Conservation (phyloP, 2,329 filamentous ascomycete genomes). For the Stemphylium lycopersici region DNA sequence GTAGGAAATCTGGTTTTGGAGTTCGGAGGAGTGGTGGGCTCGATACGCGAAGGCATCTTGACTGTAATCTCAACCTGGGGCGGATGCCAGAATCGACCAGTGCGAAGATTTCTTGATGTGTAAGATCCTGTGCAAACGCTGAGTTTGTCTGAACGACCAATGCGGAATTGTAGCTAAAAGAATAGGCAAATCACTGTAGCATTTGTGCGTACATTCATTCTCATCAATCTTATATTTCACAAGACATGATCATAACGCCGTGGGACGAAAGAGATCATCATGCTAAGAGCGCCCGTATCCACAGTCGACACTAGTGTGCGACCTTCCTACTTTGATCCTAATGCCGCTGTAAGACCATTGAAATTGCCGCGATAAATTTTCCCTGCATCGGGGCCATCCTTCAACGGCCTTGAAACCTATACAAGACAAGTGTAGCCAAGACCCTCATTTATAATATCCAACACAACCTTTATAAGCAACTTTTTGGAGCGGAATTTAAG, state of each 20-base stretch:
- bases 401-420: not conserved
- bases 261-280: not conserved
- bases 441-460: not conserved
- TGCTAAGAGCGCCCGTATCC: not conserved
- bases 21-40: not conserved
- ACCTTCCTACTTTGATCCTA: not conserved
- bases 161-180: not conserved
- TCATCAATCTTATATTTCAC: not conserved
- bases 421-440: not conserved
- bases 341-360: not conserved
- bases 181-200: not conserved
- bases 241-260: not conserved
- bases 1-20: not conserved
- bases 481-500: not conserved
- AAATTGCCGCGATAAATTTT: not conserved
- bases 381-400: not conserved
- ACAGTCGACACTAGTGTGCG: not conserved
- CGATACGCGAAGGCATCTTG: conserved; percentile 14
- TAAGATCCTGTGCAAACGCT: not conserved
- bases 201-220: not conserved
- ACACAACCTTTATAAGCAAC: not conserved
- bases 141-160: not conserved
- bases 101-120: not conserved
- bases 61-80: not conserved
- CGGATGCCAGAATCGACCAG: not conserved